These are phyloP conservation scores for Rhytidiadelphus loreus DNA, from an alignment of 225 moss, liverwort and hornwort species.

Conservation along the genomic window DNA sequence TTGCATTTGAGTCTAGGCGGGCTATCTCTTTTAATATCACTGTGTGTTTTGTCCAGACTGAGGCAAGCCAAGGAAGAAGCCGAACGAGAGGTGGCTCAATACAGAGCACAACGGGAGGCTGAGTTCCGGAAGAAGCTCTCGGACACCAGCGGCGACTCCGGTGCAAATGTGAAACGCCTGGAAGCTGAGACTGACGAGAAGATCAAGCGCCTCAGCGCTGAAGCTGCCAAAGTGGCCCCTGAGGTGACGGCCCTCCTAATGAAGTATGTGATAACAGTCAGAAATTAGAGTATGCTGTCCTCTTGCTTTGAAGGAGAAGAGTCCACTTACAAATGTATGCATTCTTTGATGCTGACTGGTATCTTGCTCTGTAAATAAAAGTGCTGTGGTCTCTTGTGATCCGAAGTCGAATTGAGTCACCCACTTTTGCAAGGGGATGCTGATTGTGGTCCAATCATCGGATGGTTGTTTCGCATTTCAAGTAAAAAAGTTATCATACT, in stretches of 20 bases:
- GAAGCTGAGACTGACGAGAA: slow-evolving; percentile 77
- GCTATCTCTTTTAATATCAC: neutral
- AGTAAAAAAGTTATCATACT: neutral
- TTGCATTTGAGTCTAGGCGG: neutral
- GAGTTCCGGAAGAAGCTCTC: slow-evolving; percentile 81
- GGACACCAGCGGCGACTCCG: slow-evolving; percentile 80
- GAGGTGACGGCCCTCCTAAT: slow-evolving; percentile 68
- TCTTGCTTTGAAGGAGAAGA: neutral
- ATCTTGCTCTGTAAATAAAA: slow-evolving; percentile 24
- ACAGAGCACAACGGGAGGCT: slow-evolving; percentile 77
- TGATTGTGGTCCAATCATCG: neutral
- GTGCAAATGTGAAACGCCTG: slow-evolving; percentile 72
- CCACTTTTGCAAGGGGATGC: neutral
- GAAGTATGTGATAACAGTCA: slow-evolving; percentile 78
- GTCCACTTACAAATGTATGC: neutral
- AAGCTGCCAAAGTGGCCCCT: slow-evolving; percentile 59
- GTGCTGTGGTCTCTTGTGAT: slow-evolving; percentile 4
- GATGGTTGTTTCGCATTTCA: neutral
- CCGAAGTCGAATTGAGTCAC: neutral
- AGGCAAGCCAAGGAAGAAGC: slow-evolving; percentile 98
- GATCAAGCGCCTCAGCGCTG: slow-evolving; percentile 61
- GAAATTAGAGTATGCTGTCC: slow-evolving; percentile 31
- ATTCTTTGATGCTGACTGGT: slow-evolving; percentile 11
- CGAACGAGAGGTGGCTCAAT: slow-evolving; percentile 80
- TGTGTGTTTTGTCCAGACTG: slow-evolving; percentile 31